phyloP scores from a whole-genome alignment of 768 basidiomycete genomes.

The Russula earlei region DNA sequence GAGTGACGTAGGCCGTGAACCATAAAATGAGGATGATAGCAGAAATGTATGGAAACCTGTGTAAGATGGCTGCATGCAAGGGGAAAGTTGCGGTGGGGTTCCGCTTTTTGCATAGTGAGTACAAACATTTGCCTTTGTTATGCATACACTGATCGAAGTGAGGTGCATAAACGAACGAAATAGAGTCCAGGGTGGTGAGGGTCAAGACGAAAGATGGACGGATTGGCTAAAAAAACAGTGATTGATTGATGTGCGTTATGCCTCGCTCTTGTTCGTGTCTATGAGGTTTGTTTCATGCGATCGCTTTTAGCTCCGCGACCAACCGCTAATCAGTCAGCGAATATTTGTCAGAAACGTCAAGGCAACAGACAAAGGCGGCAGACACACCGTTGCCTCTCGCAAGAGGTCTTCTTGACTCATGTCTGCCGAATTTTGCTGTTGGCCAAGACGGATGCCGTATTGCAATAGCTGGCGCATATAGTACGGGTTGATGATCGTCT shows the following conservation, averaged over 20 bases:
- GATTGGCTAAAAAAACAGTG: conserved; percentile 17
- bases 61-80: neutral
- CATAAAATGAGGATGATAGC: neutral
- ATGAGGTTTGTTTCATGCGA: conserved; percentile 8
- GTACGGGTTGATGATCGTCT: conserved; percentile 68
- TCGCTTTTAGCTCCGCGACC: conserved; percentile 17
- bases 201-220: neutral
- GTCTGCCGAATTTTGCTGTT: conserved; percentile 18
- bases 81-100: neutral
- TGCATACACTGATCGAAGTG: conserved; percentile 7
- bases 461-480: conserved; percentile 68
- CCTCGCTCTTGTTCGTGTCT: neutral
- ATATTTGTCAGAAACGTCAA: neutral
- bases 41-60: conserved; percentile 1
- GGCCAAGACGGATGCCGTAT: conserved; percentile 60
- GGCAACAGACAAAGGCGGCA: neutral
- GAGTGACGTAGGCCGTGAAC: neutral
- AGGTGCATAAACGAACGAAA: conserved; percentile 2
- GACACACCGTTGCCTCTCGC: conserved; percentile 27
- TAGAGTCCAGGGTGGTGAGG: neutral
- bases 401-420: conserved; percentile 28
- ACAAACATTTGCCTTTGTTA: conserved; percentile 13
- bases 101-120: conserved; percentile 14
- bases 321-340: conserved; percentile 7
- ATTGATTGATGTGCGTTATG: neutral